Evolutionary conservation across 164 flowering plant genomes (phyloP), one percentile per base, ranked within the genome.

Genomic region (Litsea cubeba): DNA sequence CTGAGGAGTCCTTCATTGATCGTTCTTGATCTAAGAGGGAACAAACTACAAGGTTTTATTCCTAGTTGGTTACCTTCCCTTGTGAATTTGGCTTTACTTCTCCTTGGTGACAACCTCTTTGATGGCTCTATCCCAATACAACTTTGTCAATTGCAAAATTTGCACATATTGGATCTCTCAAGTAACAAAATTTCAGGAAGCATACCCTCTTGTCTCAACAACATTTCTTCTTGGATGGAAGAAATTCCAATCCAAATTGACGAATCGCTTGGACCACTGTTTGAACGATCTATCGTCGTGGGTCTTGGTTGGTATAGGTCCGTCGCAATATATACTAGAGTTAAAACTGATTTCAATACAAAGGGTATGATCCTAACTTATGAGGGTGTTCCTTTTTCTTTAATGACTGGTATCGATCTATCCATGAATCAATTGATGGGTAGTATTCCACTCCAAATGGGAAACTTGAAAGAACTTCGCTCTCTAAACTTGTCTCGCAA

Each of bases 401-500:
- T 60, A 2, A 72, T 72, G 18, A 62, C 74, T 5, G 58, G 68
- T 11, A 62, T 72, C 2, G 74, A 72, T 40, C n/a, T 72, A 0
- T 72, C 74, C 5, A 18, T n/a, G 12, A 72, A 72, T 65, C 74
- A 72, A 40, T 32, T 72, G 32, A n/a, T 25, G 0, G 57, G 74
- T 40, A 14, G 20, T 32, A 72, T 72, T 35, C 74, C 74, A 62
- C 3, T 15, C 5, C 40, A 62, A 46, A 72, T 72, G 17, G 74
- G 74, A 3, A 25, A 72, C 0, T 46, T 72, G 51, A 72, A 1
- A 62, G 66, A 10, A 17, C 11, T 60, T 18, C 64, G 25, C 7
- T 58, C 65, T 12, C 28, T 71, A 46, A 71, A 71, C 65, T 58
- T 71, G 50, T 71, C 73, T 30, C 24, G 20, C 30, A 72, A 62